These are phyloP conservation scores for Herpotrichia juniperi DNA, from an alignment of 2,329 filamentous ascomycete genomes.

Conservation along the genomic window DNA sequence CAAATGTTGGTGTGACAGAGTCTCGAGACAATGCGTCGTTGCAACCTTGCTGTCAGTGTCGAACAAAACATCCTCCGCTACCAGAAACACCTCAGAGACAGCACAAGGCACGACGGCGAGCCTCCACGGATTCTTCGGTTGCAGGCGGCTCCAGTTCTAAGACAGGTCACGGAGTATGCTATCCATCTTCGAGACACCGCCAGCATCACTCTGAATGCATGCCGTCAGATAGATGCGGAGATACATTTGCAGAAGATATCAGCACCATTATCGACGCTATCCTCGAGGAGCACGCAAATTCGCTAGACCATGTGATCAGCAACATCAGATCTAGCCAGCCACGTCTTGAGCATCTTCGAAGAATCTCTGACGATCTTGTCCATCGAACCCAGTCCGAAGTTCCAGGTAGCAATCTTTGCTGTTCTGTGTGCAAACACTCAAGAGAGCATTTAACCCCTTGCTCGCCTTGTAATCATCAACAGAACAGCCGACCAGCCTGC, in stretches of 20 bases:
- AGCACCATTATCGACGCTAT: constrained; percentile 48
- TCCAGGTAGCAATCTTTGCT: constrained; percentile 4
- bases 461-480: neutral
- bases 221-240: constrained; percentile 27
- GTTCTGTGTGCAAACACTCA: neutral
- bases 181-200: constrained; percentile 9
- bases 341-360: constrained; percentile 21
- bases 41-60: constrained; percentile 26
- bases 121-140: constrained; percentile 19
- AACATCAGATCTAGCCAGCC: constrained; percentile 39
- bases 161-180: neutral
- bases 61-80: constrained; percentile 14
- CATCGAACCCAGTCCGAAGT: constrained; percentile 16
- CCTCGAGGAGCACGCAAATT: constrained; percentile 47
- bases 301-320: constrained; percentile 47
- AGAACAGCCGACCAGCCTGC: neutral
- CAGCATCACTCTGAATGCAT: constrained; percentile 22
- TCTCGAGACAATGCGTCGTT: constrained; percentile 18
- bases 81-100: constrained; percentile 6
- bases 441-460: neutral
- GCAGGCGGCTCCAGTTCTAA: constrained; percentile 14
- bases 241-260: constrained; percentile 41
- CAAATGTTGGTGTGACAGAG: constrained; percentile 20
- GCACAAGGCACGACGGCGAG: constrained; percentile 11
- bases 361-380: constrained; percentile 24